These are phyloP conservation scores for Podila horticola DNA, from an alignment of 192 early-diverging fungal genomes.

Conservation along the genomic window DNA sequence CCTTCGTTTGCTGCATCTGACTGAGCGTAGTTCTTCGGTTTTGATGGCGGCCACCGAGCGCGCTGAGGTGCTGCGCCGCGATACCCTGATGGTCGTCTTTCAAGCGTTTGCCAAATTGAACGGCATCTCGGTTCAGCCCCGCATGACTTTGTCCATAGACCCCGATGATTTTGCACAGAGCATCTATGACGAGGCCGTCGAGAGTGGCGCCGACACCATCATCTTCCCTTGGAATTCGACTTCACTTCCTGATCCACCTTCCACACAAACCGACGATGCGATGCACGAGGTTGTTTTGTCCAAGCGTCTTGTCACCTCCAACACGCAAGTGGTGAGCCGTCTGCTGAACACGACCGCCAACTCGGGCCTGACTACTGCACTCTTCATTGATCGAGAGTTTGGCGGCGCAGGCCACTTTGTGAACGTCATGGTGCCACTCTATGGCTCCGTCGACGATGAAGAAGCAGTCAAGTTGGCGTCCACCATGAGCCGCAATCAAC, in stretches of 20 bases:
- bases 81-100: constrained; percentile 86
- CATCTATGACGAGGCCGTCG: constrained; percentile 64
- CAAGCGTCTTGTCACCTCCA: constrained; percentile 28
- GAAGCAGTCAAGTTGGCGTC: constrained; percentile 38
- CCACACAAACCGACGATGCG: constrained; percentile 9
- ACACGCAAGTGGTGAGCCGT: constrained; percentile 30
- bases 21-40: constrained; percentile 82
- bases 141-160: constrained; percentile 66
- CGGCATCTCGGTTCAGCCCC: constrained; percentile 68
- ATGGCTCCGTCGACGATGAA: constrained; percentile 40
- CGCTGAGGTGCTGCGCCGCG: constrained; percentile 66
- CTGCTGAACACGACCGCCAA: constrained; percentile 18
- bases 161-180: constrained; percentile 75
- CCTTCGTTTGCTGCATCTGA: constrained; percentile 82
- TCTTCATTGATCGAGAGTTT: constrained; percentile 48
- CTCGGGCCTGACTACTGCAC: constrained; percentile 21
- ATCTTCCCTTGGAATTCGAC: constrained; percentile 74
- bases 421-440: constrained; percentile 43
- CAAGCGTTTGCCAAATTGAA: constrained; percentile 83
- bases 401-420: constrained; percentile 36
- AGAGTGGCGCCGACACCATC: constrained; percentile 70
- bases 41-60: constrained; percentile 78
- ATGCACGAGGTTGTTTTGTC: constrained; percentile 9
- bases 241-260: constrained; percentile 22
- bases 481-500: constrained; percentile 22